Evolutionary conservation across 805 yeast species (phyloP).

Genomic region (Allodekkera sacchari): DNA sequence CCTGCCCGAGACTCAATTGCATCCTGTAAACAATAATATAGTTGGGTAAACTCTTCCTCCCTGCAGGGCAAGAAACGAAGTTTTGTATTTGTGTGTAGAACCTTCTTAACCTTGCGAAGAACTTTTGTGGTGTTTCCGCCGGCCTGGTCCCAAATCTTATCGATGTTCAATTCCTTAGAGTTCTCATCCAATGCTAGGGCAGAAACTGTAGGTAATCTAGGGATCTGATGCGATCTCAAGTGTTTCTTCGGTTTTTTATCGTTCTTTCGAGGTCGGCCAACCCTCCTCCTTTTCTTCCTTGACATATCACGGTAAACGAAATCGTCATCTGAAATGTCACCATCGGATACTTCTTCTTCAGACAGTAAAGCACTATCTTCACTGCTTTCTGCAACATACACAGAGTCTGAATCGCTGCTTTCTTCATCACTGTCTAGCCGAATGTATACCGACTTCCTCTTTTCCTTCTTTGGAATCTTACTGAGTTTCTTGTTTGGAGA

Average conservation of each 20-base stretch:
- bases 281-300: background rate
- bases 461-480: slow-evolving; percentile 3
- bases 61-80: slow-evolving; percentile 68
- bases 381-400: too few species aligned
- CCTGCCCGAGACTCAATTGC: slow-evolving; percentile 69
- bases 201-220: slow-evolving; percentile 8
- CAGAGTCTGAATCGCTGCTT: background rate
- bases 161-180: slow-evolving; percentile 7
- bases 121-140: slow-evolving; percentile 13
- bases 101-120: slow-evolving; percentile 30
- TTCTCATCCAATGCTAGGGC: slow-evolving; percentile 7
- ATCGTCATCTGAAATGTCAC: too few species aligned
- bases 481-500: slow-evolving; percentile 2
- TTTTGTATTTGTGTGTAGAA: slow-evolving; percentile 30
- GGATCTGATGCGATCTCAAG: background rate
- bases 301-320: background rate
- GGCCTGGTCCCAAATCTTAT: slow-evolving; percentile 5
- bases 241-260: slow-evolving; percentile 2
- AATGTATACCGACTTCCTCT: background rate
- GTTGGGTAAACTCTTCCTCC: slow-evolving; percentile 68
- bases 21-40: slow-evolving; percentile 60
- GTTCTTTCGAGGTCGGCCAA: slow-evolving; percentile 1
- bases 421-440: slow-evolving; percentile 1
- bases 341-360: too few species aligned
- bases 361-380: too few species aligned